A percentile compares a stretch with the other conserved stretches of the same genome.
phyloP scores from a whole-genome alignment of 805 yeast genomes.

The Metschnikowia santaceciliae region DNA sequence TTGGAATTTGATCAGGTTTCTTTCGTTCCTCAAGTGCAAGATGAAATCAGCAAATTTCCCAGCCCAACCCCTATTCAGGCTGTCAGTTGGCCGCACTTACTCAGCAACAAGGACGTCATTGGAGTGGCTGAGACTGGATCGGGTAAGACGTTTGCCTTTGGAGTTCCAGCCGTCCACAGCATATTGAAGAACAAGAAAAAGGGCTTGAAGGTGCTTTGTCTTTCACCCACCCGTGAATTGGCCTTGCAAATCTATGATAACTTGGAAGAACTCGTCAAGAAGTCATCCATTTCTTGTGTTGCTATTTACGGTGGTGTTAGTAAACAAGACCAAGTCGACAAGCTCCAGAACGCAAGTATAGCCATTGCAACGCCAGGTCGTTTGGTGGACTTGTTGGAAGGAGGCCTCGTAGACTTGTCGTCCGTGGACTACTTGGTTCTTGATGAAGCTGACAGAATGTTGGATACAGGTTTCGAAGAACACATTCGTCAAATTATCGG shows the following conservation, averaged over 20 bases:
- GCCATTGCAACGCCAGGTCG: conserved; percentile 99
- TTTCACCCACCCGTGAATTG: conserved; percentile 96
- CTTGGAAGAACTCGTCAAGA: conserved; percentile 59
- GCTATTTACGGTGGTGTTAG: conserved; percentile 98
- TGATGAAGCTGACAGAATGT: conserved; percentile 99
- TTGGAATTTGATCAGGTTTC: conserved; percentile 61
- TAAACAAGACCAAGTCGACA: conserved; percentile 82
- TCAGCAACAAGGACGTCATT: conserved; percentile 76
- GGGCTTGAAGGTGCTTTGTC: conserved; percentile 71
- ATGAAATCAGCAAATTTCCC: conserved; percentile 67
- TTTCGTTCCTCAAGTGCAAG: conserved; percentile 49
- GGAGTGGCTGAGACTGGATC: conserved; percentile 99
- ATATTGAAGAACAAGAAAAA: conserved; percentile 44
- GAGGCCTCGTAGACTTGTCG: conserved; percentile 71
- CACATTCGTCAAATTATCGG: conserved; percentile 84
- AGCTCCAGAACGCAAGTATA: conserved; percentile 62
- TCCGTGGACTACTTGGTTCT: conserved; percentile 74
- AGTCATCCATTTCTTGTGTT: conserved; percentile 62
- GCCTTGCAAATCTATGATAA: conserved; percentile 93
- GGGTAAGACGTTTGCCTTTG: conserved; percentile 96
- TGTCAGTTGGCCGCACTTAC: conserved; percentile 87
- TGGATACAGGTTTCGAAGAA: conserved; percentile 96
- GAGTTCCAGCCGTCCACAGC: conserved; percentile 90
- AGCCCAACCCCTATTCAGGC: conserved; percentile 96
- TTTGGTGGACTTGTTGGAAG: conserved; percentile 82